Conservation (phyloP, 1,284 basidiomycete genomes). For the Cryptococcus jaspeensis region DNA sequence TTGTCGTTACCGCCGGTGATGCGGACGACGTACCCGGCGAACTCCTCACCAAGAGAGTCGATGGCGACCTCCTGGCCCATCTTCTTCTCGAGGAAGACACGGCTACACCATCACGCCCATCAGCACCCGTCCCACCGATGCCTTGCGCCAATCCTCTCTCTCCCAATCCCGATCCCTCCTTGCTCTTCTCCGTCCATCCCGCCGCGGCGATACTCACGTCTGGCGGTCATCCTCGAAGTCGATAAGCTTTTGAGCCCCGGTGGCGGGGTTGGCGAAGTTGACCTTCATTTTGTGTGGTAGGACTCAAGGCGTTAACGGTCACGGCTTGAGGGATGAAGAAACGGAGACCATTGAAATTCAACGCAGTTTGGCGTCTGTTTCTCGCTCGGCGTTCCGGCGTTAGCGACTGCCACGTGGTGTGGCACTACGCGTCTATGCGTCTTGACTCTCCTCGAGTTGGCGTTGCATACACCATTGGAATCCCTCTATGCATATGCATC, state of each 20-base stretch:
- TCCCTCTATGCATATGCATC: no score
- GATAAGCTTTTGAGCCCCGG: conserved; percentile 94
- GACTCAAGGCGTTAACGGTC: no score
- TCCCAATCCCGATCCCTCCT: not conserved
- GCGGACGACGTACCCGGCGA: conserved; percentile 94
- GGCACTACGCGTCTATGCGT: no score
- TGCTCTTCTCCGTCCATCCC: not conserved
- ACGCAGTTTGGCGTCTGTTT: no score
- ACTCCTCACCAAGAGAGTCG: conserved; percentile 92
- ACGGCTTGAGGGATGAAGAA: not conserved
- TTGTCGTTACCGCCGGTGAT: conserved; percentile 72
- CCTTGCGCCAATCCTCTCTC: not conserved
- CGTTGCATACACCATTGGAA: no score
- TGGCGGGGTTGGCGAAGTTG: conserved; percentile 95
- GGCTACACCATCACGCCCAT: conserved; percentile 56
- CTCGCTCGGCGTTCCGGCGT: no score
- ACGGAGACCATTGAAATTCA: not conserved
- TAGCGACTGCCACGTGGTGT: no score
- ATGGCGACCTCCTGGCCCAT: conserved; percentile 88
- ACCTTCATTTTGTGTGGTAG: conserved; percentile 72
- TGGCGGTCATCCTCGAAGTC: conserved; percentile 91
- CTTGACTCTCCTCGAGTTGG: no score
- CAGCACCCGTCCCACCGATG: not conserved
- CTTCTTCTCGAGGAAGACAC: conserved; percentile 94
- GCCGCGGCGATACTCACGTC: conserved; percentile 59